A percentile compares a stretch with the other conserved stretches of the same genome.
phyloP scores from a whole-genome alignment of 1,284 basidiomycete genomes.

The Melanopsichium pennsylvanicum region DNA sequence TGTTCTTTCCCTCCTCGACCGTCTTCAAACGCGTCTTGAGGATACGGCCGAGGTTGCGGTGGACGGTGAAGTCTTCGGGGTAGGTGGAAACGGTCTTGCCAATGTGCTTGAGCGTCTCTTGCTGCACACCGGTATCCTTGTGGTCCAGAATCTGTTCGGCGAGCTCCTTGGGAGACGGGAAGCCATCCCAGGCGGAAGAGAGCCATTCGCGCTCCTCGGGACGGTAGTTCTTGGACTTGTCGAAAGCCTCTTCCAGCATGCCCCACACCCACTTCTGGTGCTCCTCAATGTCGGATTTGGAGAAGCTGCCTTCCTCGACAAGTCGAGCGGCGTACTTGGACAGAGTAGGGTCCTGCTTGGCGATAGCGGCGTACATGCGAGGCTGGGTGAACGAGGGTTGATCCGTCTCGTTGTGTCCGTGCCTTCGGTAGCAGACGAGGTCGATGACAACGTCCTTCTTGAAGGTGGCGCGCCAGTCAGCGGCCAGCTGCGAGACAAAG shows the following conservation, averaged over 20 bases:
- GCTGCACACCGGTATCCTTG: slow-evolving; percentile 82
- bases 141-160: slow-evolving; percentile 90
- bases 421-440: slow-evolving; percentile 97
- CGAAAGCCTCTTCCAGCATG: slow-evolving; percentile 92
- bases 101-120: slow-evolving; percentile 81
- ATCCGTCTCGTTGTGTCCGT: slow-evolving; percentile 99
- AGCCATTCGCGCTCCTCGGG: slow-evolving; percentile 84
- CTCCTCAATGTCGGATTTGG: slow-evolving; percentile 94
- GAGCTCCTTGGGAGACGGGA: slow-evolving; percentile 95
- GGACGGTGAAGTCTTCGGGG: slow-evolving; percentile 83
- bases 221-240: slow-evolving; percentile 90
- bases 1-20: slow-evolving; percentile 86
- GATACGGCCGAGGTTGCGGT: slow-evolving; percentile 94
- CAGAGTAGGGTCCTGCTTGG: slow-evolving; percentile 89
- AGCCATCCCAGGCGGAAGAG: slow-evolving; percentile 96
- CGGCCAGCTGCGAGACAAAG: slow-evolving; percentile 96
- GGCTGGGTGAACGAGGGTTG: slow-evolving; percentile 99
- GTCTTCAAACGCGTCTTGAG: slow-evolving; percentile 85
- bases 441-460: slow-evolving; percentile 99
- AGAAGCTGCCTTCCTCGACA: slow-evolving; percentile 90
- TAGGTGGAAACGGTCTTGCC: slow-evolving; percentile 85
- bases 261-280: slow-evolving; percentile 99
- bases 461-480: slow-evolving; percentile 97
- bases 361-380: slow-evolving; percentile 97
- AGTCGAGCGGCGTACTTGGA: slow-evolving; percentile 91